Evolutionary conservation across 176 grass and related monocot genomes (phyloP).

Genomic region (Triticum urartu): DNA sequence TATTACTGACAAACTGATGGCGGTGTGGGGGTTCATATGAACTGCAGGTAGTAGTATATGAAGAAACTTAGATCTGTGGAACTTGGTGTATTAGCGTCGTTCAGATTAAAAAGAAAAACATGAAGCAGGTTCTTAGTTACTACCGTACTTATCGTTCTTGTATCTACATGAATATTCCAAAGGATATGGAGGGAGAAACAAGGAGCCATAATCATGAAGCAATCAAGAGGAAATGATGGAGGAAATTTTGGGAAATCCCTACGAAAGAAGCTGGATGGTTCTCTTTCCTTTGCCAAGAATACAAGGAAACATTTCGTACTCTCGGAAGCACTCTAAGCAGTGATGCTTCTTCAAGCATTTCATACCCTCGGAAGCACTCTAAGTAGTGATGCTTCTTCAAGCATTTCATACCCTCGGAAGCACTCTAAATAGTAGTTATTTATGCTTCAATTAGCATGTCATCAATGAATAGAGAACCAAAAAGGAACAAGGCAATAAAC

Average conservation of each 20-base stretch:
- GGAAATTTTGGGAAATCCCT: neutral
- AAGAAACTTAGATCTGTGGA: slow-evolving; percentile 23
- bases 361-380: neutral
- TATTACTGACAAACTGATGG: slow-evolving; percentile 23
- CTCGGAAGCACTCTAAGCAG: neutral
- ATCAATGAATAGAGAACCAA: neutral
- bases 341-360: neutral
- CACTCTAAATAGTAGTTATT: neutral
- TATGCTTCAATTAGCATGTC: neutral
- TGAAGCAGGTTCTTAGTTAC: neutral
- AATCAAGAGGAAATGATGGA: slow-evolving; percentile 27
- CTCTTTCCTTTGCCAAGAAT: neutral
- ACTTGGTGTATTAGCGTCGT: neutral
- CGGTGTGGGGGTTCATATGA: neutral
- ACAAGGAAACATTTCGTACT: neutral
- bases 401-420: neutral
- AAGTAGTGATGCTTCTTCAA: neutral
- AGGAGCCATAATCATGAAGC: slow-evolving; percentile 33
- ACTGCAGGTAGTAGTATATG: neutral
- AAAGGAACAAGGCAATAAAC: neutral
- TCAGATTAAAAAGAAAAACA: neutral
- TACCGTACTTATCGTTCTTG: neutral
- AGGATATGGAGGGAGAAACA: neutral
- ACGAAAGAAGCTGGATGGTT: neutral
- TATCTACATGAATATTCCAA: neutral